phyloP scores from a whole-genome alignment of 106 monocot genomes.

The Hemerocallis citrina region DNA sequence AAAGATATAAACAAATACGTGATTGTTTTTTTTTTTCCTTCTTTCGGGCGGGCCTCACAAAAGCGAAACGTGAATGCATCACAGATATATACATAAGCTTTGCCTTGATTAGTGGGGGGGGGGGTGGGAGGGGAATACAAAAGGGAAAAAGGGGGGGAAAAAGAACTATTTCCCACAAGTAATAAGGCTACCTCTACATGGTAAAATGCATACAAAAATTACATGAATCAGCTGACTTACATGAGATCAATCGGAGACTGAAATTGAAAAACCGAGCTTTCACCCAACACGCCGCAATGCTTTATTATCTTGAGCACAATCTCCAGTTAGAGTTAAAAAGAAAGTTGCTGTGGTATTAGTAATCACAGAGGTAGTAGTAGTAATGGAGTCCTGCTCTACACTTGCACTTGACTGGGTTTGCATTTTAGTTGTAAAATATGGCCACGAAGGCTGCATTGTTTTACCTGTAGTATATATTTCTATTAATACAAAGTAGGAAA shows the following conservation, averaged over 20 bases:
- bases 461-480: conserved; percentile 6
- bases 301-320: conserved; percentile 7
- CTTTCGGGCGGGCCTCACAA: no score
- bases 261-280: not conserved
- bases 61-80: no score
- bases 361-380: conserved; percentile 2
- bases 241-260: not conserved
- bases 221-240: conserved; percentile 8
- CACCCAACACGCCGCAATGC: not conserved
- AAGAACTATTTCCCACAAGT: not conserved
- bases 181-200: not conserved
- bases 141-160: no score
- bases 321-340: conserved; percentile 13
- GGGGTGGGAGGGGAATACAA: no score
- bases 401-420: conserved; percentile 12
- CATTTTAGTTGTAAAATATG: conserved; percentile 18
- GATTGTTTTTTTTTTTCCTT: no score
- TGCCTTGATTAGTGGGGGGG: not conserved
- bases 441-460: conserved; percentile 17
- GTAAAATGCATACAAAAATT: conserved; percentile 17
- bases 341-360: conserved; percentile 17
- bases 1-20: no score
- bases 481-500: not conserved
- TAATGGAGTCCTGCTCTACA: conserved; percentile 8
- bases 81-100: not conserved